Base-by-base conservation (phyloP, 208 protist species). In the Trichomonas gallinae region DNA sequence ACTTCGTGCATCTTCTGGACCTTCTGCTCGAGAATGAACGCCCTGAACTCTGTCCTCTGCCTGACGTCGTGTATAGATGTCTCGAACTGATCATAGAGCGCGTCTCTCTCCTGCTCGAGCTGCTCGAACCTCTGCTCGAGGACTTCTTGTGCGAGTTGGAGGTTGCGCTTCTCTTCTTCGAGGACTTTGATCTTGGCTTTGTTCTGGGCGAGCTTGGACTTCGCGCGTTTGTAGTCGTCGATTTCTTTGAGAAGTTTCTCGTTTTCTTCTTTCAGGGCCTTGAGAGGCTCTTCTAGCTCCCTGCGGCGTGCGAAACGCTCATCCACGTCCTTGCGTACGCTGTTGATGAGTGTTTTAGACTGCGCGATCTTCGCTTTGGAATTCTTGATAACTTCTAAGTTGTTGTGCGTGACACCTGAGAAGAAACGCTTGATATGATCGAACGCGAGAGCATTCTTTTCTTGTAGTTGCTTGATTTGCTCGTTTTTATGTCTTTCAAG, bases 121-220 rank as follows among this genome's bases (percentile, higher is more conserved):
- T 93, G 40, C 31, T 93, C 44, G 36, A 93, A 93, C 51, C 87
- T 23, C n/a, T 93, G 87, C 51, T 93, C 87, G 0, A 93, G n/a
- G n/a, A 93, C 87, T 93, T 93, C 87, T 51, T 93, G 44, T 6
- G 87, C 87, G 44, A 93, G 87, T 51, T 93, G 87, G 6, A 93
- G 44, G 46, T 93, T 44, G 2, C 44, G 87, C 13, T 48, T 23
- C 44, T 93, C 87, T 34, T 93, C 87, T 93, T 93, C 87, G 26
- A 93, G 44, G 4, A 93, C 87, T 58, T 93, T 93, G 6, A 93
- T 93, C 44, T 93, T 93, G 9, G 23, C 11, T 36, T 93, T 93
- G 44, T 93, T 93, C n/a, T 44, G 40, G 3, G 87, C 87, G 10
- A 93, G 44, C 21, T 93, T 51, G 2, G 8, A 44, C 38, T 93